phyloP scores from a whole-genome alignment of 495 filamentous ascomycete genomes.

The Endocarpon pusillum region DNA sequence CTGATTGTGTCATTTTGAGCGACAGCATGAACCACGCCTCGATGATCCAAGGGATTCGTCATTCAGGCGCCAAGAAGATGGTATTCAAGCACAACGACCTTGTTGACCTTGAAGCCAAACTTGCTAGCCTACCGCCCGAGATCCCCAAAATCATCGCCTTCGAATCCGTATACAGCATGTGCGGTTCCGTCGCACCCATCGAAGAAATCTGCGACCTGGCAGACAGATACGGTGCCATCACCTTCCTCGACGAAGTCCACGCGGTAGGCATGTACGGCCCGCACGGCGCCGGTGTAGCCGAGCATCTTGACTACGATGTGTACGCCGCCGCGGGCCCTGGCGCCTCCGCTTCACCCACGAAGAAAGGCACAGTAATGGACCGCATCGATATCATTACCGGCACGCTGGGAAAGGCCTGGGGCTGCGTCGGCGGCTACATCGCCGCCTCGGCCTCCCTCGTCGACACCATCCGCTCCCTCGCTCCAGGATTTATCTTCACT shows the following conservation, averaged over 20 bases:
- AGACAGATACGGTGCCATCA: slow-evolving; percentile 93
- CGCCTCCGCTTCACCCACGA: slow-evolving; percentile 38
- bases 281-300: slow-evolving; percentile 87
- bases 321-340: slow-evolving; percentile 41
- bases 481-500: slow-evolving; percentile 97
- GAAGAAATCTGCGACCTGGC: slow-evolving; percentile 89
- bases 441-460: slow-evolving; percentile 78
- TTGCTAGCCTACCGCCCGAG: slow-evolving; percentile 67
- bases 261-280: slow-evolving; percentile 98
- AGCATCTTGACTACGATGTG: slow-evolving; percentile 81
- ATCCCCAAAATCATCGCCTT: slow-evolving; percentile 97
- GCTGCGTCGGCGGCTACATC: slow-evolving; percentile 95
- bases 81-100: slow-evolving; percentile 98
- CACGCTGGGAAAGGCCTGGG: slow-evolving; percentile 93
- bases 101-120: slow-evolving; percentile 72
- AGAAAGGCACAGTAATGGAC: slow-evolving; percentile 76
- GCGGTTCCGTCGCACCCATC: slow-evolving; percentile 89
- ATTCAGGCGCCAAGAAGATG: slow-evolving; percentile 89
- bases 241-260: slow-evolving; percentile 95
- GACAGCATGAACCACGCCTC: slow-evolving; percentile 95
- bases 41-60: slow-evolving; percentile 98
- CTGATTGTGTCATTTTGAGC: slow-evolving; percentile 86
- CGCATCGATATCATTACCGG: slow-evolving; percentile 95
- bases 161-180: slow-evolving; percentile 98
- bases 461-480: slow-evolving; percentile 88